These are phyloP conservation scores for Penicillium silybi DNA, from an alignment of 495 filamentous ascomycete species.

Conservation along the genomic window DNA sequence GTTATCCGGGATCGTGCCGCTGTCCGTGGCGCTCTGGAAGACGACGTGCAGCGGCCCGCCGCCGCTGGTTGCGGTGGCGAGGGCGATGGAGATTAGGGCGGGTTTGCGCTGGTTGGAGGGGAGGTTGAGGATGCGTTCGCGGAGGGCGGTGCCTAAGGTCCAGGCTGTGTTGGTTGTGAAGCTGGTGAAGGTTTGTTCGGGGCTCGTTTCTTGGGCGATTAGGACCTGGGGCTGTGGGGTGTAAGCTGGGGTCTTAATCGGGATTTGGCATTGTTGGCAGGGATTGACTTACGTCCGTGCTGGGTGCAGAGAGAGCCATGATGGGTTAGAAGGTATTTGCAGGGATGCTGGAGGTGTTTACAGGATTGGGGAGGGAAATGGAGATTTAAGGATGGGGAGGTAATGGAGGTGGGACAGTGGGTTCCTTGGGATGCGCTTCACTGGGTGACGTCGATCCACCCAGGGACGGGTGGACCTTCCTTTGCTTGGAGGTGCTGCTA, in stretches of 20 bases:
- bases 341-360: neutral
- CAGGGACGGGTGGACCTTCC: constrained; percentile 14
- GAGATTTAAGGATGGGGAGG: neutral
- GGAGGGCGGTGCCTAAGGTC: constrained; percentile 60
- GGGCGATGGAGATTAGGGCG: constrained; percentile 62
- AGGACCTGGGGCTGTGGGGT: constrained; percentile 43
- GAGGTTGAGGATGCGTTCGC: constrained; percentile 55
- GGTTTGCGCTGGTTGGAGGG: constrained; percentile 44
- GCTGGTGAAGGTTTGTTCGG: constrained; percentile 49
- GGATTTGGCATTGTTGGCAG: neutral
- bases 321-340: neutral
- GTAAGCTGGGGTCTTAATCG: constrained; percentile 4
- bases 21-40: constrained; percentile 55
- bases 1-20: constrained; percentile 59
- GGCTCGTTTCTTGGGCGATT: constrained; percentile 44
- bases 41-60: constrained; percentile 46
- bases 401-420: neutral
- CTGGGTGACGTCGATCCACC: constrained; percentile 1
- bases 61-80: constrained; percentile 38
- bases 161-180: constrained; percentile 68
- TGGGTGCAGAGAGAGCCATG: constrained; percentile 35
- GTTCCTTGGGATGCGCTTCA: neutral
- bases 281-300: constrained; percentile 32
- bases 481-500: neutral
- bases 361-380: neutral